These are phyloP conservation scores for Macadamia integrifolia DNA, from an alignment of 164 flowering plant genomes.

Conservation along the genomic window DNA sequence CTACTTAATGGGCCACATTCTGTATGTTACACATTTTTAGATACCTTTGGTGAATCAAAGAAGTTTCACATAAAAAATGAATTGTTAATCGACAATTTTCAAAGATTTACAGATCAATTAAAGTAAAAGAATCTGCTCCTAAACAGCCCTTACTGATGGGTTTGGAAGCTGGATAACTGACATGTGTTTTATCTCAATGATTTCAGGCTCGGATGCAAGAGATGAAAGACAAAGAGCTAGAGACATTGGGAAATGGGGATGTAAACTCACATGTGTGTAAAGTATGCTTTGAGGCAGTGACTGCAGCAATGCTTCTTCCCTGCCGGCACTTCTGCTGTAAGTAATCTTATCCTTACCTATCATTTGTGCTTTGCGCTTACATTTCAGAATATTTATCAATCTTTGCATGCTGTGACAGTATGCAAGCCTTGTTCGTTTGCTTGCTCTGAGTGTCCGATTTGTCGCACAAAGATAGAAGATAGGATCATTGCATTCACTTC, in stretches of 20 bases:
- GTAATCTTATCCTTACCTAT: slow-evolving; percentile 17
- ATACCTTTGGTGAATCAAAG: too few species aligned
- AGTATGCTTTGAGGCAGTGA: slow-evolving; percentile 86
- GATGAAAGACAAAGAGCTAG: slow-evolving; percentile 82
- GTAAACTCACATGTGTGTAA: slow-evolving; percentile 84
- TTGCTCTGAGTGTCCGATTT: slow-evolving; percentile 91
- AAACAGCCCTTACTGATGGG: background rate
- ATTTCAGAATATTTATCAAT: background rate
- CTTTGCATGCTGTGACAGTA: slow-evolving; percentile 46
- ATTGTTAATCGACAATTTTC: too few species aligned
- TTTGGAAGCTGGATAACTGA: background rate
- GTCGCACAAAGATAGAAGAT: slow-evolving; percentile 84
- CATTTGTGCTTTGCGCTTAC: background rate
- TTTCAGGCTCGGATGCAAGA: slow-evolving; percentile 89
- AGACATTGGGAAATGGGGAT: slow-evolving; percentile 53
- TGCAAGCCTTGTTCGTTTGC: slow-evolving; percentile 96
- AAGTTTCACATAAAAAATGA: too few species aligned
- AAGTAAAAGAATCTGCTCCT: too few species aligned
- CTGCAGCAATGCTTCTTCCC: slow-evolving; percentile 93
- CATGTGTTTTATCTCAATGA: background rate
- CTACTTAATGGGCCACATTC: too few species aligned
- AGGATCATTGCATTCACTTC: slow-evolving; percentile 88
- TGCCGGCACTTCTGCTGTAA: slow-evolving; percentile 97
- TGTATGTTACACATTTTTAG: too few species aligned
- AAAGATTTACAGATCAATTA: too few species aligned